A percentile compares a stretch with the other conserved stretches of the same genome.
Evolutionary conservation across 257 asterid species (phyloP).

Genomic region (Catharanthus roseus): DNA sequence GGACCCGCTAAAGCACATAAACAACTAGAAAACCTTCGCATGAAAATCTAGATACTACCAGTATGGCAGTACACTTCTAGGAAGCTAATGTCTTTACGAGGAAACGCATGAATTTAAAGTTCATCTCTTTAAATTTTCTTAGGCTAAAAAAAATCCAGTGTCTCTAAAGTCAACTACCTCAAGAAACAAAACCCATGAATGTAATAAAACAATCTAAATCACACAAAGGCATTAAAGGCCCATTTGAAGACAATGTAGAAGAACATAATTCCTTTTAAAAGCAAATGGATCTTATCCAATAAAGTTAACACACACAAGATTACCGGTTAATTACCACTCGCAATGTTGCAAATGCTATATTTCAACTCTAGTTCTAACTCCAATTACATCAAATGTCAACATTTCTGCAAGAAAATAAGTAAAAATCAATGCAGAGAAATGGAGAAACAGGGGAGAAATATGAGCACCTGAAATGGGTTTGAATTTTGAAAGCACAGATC

Average conservation of each 20-base stretch:
- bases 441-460: background rate
- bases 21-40: background rate
- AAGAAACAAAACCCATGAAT: background rate
- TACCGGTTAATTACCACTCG: background rate
- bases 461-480: background rate
- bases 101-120: background rate
- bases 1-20: background rate
- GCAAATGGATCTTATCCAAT: background rate
- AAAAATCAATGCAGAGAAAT: too few species aligned
- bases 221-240: background rate
- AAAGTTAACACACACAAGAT: background rate
- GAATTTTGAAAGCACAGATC: background rate
- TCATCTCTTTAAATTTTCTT: too few species aligned
- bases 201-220: background rate
- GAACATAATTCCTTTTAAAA: background rate
- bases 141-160: background rate
- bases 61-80: background rate
- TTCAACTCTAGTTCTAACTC: background rate
- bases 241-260: too few species aligned
- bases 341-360: background rate
- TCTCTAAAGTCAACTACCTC: background rate
- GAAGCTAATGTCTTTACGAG: background rate
- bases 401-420: background rate
- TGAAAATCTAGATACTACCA: background rate
- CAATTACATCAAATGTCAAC: background rate